phyloP scores from a whole-genome alignment of 208 protist species.

The Phytomonas serpens region DNA sequence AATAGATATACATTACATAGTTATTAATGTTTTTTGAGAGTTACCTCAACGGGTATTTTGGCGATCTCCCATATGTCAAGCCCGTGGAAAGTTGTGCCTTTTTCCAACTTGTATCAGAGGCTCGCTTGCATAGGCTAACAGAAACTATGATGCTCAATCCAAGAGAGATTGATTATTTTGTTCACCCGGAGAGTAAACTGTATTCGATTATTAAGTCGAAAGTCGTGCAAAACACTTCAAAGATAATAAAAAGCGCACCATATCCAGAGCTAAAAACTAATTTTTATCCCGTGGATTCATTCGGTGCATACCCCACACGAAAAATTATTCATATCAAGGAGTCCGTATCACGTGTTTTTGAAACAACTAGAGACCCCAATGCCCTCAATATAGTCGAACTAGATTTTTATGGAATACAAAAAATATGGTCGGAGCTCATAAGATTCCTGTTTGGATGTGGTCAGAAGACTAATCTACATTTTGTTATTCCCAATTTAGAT shows the following conservation, averaged over 20 bases:
- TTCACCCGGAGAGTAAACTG: conserved; percentile 15
- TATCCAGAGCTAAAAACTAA: conserved; percentile 17
- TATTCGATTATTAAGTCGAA: neutral
- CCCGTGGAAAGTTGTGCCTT: conserved; percentile 56
- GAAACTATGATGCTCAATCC: conserved; percentile 37
- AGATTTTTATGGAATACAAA: conserved; percentile 10
- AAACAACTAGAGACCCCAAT: neutral
- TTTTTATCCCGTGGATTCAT: conserved; percentile 11
- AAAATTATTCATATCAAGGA: conserved; percentile 17
- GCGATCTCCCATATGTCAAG: conserved; percentile 60
- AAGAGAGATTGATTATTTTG: conserved; percentile 37
- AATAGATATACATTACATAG: neutral
- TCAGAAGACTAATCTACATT: conserved; percentile 4
- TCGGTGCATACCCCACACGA: conserved; percentile 11
- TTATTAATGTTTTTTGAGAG: neutral
- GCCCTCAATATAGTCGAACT: conserved; percentile 9
- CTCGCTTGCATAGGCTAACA: conserved; percentile 42
- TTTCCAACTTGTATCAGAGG: conserved; percentile 36
- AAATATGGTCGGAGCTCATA: conserved; percentile 22
- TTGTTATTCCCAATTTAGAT: conserved; percentile 36
- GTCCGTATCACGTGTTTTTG: neutral
- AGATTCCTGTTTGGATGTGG: conserved; percentile 12
- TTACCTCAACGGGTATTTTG: conserved; percentile 32
- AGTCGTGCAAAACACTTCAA: neutral
- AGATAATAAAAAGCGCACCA: conserved; percentile 9